These are phyloP conservation scores for Scedosporium aurantiacum DNA, from an alignment of 2,329 filamentous ascomycete species.

Conservation along the genomic window DNA sequence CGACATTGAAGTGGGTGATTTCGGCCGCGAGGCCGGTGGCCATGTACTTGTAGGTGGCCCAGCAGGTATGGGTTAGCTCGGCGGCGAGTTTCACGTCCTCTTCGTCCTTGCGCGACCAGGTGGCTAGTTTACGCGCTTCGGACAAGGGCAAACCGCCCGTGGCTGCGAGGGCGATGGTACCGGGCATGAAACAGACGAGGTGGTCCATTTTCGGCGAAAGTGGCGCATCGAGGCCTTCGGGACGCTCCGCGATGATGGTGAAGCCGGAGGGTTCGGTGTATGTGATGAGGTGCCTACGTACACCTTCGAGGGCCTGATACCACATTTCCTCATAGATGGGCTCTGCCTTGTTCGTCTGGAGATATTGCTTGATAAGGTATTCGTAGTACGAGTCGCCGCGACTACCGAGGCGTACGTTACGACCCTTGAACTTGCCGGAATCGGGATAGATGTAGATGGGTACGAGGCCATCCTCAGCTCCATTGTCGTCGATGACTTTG, in stretches of 20 bases:
- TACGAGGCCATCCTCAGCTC: slow-evolving; percentile 67
- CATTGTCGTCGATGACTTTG: slow-evolving; percentile 76
- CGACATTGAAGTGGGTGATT: slow-evolving; percentile 81
- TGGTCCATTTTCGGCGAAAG: slow-evolving; percentile 95
- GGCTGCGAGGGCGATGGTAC: slow-evolving; percentile 80
- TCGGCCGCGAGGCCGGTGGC: slow-evolving; percentile 86
- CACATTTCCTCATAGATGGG: slow-evolving; percentile 85
- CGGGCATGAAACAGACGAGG: slow-evolving; percentile 92
- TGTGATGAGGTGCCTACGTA: slow-evolving; percentile 84
- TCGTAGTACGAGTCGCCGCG: slow-evolving; percentile 97
- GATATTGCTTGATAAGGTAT: slow-evolving; percentile 96
- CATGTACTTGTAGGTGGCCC: slow-evolving; percentile 91
- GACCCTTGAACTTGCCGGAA: slow-evolving; percentile 65
- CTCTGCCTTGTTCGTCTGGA: slow-evolving; percentile 84
- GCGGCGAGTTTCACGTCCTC: slow-evolving; percentile 77
- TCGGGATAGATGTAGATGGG: slow-evolving; percentile 84
- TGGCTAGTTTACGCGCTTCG: slow-evolving; percentile 59
- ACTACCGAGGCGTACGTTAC: slow-evolving; percentile 84
- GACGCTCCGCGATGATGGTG: slow-evolving; percentile 84
- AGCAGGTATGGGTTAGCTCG: slow-evolving; percentile 93
- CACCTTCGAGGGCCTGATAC: slow-evolving; percentile 71
- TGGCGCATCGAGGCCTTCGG: slow-evolving; percentile 52
- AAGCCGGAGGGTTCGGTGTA: slow-evolving; percentile 73
- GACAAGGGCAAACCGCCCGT: slow-evolving; percentile 68
- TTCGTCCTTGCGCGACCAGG: slow-evolving; percentile 71